phyloP scores from a whole-genome alignment of 306 rosid species.

The Echinosophora koreensis region DNA sequence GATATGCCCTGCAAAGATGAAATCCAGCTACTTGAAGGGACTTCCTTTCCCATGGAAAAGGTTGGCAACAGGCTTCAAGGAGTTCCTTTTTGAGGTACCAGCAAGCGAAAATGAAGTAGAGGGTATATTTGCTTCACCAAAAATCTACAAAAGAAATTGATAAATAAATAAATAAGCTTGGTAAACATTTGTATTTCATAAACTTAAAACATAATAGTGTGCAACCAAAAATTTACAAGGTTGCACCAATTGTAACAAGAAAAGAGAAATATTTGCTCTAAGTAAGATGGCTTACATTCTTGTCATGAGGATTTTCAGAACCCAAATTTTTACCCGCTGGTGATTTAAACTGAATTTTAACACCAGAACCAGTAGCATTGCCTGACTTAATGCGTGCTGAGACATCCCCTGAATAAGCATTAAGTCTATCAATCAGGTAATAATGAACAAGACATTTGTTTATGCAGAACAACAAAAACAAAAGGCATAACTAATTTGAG shows the following conservation, averaged over 20 bases:
- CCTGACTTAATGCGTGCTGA: constrained; percentile 68
- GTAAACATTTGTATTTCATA: constrained; percentile 18
- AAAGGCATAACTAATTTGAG: neutral
- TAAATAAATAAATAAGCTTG: constrained; percentile 16
- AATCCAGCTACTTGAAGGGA: constrained; percentile 91
- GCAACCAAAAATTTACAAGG: constrained; percentile 2
- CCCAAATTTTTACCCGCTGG: constrained; percentile 64
- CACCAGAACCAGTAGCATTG: constrained; percentile 65
- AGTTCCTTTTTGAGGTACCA: constrained; percentile 68
- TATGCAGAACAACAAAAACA: neutral
- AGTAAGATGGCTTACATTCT: constrained; percentile 64
- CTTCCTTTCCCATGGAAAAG: constrained; percentile 62
- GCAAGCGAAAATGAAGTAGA: constrained; percentile 67
- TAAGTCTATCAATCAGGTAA: constrained; percentile 43
- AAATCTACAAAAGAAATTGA: constrained; percentile 53
- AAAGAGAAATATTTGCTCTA: neutral
- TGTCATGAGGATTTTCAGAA: constrained; percentile 71
- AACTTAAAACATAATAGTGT: constrained; percentile 10
- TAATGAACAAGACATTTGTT: constrained; percentile 5
- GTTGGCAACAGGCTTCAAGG: constrained; percentile 65
- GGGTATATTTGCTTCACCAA: constrained; percentile 63
- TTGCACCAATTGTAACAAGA: constrained; percentile 10
- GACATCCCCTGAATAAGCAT: constrained; percentile 59
- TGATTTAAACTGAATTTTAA: constrained; percentile 78
- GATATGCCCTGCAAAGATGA: constrained; percentile 80